phyloP scores from a whole-genome alignment of 2,329 filamentous ascomycete genomes.

The Cryphonectria parasitica region DNA sequence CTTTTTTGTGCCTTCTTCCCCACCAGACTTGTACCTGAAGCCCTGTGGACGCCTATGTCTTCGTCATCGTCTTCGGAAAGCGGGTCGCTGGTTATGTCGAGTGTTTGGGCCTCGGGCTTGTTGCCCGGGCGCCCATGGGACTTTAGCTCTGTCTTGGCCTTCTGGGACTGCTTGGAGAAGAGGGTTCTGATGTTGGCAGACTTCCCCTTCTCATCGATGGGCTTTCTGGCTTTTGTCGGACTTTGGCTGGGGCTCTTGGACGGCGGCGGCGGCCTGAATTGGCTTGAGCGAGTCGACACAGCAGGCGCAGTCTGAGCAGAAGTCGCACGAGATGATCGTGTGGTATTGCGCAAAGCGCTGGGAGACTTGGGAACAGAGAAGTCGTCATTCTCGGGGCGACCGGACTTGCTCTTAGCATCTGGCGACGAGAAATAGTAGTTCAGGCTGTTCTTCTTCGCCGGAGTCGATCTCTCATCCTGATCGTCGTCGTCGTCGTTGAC shows the following conservation, averaged over 20 bases:
- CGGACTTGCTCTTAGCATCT: conserved; percentile 41
- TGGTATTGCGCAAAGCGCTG: conserved; percentile 45
- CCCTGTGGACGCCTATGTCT: conserved; percentile 55
- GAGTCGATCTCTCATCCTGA: conserved; percentile 41
- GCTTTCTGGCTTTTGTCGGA: conserved; percentile 48
- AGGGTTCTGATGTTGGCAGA: conserved; percentile 61
- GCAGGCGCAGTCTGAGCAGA: conserved; percentile 22
- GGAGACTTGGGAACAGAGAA: conserved; percentile 43
- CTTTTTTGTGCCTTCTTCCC: conserved; percentile 60
- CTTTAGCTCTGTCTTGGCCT: conserved; percentile 43
- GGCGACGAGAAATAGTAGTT: conserved; percentile 61
- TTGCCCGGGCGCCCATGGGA: conserved; percentile 34
- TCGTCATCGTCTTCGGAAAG: conserved; percentile 68
- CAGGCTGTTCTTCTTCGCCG: conserved; percentile 47
- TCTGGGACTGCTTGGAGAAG: conserved; percentile 65
- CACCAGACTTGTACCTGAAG: conserved; percentile 57
- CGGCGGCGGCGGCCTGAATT: conserved; percentile 32
- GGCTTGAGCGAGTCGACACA: conserved; percentile 34
- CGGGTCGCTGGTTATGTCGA: conserved; percentile 57
- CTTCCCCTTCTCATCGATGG: conserved; percentile 53
- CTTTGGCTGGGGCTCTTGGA: conserved; percentile 49
- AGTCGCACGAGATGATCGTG: conserved; percentile 30
- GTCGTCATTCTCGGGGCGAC: conserved; percentile 29
- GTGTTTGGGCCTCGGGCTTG: conserved; percentile 33
- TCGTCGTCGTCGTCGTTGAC: conserved; percentile 56